These are phyloP conservation scores for Thelonectria olida DNA, from an alignment of 2,329 filamentous ascomycete genomes.

Conservation along the genomic window DNA sequence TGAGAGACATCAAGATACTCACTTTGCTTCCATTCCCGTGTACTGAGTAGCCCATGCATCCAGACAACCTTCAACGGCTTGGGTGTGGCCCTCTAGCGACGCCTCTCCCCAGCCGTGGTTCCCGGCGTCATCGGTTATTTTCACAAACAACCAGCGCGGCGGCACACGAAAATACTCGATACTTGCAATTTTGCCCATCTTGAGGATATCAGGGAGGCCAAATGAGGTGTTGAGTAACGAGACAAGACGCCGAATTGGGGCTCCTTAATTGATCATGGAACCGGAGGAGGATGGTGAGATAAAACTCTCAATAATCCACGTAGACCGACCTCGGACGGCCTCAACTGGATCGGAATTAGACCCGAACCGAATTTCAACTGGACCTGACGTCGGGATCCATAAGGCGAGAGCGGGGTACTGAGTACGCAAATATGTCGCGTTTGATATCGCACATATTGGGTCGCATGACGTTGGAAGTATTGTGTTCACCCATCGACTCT, in stretches of 20 bases:
- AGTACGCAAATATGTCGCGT: background rate
- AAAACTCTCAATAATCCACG: background rate
- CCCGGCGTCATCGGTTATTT: constrained; percentile 73
- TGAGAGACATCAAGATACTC: constrained; percentile 24
- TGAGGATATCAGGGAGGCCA: background rate
- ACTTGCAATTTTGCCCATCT: constrained; percentile 45
- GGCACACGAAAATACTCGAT: constrained; percentile 81
- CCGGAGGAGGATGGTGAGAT: background rate
- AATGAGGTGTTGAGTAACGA: background rate
- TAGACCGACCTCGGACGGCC: background rate
- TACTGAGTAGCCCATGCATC: constrained; percentile 72
- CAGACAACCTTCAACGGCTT: constrained; percentile 78
- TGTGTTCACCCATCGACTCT: too few species aligned
- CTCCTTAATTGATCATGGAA: background rate
- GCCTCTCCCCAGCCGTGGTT: constrained; percentile 78
- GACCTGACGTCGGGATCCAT: background rate
- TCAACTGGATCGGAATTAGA: constrained; percentile 14
- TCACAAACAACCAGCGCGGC: constrained; percentile 81
- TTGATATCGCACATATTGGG: too few species aligned
- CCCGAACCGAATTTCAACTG: background rate
- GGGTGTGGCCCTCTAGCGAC: constrained; percentile 76
- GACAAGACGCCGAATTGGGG: background rate
- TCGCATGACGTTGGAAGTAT: too few species aligned
- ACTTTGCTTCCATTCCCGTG: constrained; percentile 76
- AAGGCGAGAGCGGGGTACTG: background rate